phyloP scores from a whole-genome alignment of 208 protist species.

The Acanthamoeba culbertsoni region DNA sequence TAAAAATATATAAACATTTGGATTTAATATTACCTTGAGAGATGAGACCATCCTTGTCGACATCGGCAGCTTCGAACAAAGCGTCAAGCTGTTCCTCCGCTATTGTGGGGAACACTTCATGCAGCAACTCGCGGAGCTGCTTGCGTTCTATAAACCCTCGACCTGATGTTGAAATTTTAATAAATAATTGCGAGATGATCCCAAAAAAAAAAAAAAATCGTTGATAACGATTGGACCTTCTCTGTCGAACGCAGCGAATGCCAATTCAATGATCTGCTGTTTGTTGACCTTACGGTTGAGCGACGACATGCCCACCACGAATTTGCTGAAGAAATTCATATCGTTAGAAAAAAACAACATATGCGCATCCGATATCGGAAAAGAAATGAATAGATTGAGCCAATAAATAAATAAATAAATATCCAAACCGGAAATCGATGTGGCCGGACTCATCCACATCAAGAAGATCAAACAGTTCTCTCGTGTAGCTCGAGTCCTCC shows the following conservation, averaged over 20 bases:
- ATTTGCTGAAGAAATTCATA: not conserved
- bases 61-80: not conserved
- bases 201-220: not conserved
- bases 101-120: not conserved
- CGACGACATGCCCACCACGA: slow-evolving; percentile 10
- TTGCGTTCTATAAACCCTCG: not conserved
- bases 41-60: not conserved
- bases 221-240: no score
- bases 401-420: no score
- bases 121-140: not conserved
- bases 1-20: no score
- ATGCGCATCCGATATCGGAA: no score
- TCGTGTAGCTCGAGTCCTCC: not conserved
- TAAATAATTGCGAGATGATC: not conserved
- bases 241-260: not conserved
- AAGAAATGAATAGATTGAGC: no score
- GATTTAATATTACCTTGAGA: not conserved
- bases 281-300: slow-evolving; percentile 22
- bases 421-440: not conserved
- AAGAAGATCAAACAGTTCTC: not conserved
- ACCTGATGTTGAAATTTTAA: not conserved
- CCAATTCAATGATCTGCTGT: not conserved
- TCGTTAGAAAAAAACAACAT: no score
- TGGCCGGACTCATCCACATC: not conserved
- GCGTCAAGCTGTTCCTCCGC: not conserved